Evolutionary conservation across 306 rosid genomes (phyloP), one percentile per base, ranked within the genome.

Genomic region (Pueraria montana): DNA sequence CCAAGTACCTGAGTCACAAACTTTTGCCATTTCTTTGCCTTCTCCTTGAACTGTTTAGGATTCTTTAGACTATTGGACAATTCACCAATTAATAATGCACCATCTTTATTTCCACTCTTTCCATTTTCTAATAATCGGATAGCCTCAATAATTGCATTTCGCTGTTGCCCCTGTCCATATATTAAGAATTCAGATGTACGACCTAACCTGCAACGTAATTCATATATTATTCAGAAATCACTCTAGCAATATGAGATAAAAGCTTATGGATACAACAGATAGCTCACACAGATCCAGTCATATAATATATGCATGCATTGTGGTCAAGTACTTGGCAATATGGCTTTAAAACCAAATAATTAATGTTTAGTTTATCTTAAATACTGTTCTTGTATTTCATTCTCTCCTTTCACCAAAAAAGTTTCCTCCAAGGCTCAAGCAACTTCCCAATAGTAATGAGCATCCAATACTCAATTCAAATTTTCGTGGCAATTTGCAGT

Each of bases 151-250:
- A 88, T 81, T 77, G 99, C 99, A 84, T 93, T 92, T 75, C 94
- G 89, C 78, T 96, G 98, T 72, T 96, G 99, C 30, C 91, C 93
- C 67, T 92, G 99, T 58, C 99, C 99, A 82, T 96, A 96, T 83
- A 96, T 91, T 64, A 90, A 87, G 87, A 96, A 96, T 52, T 96
- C 98, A 9, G 96, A 78, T 72, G 98, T 93, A 50, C 96, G 98
- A 68, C 84, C 97, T 78, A 96, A 81, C 90, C 99, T 96, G 77
- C 77, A 87, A 82, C 11, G 40, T 62, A 53, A 74, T 74, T 21
- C 24, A 42, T 75, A 75, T 61, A 50, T 43, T 74, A 64, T 77
- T 72, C 9, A 26, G 23, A 79, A 72, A 61, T 9, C 75, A 64
- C 46, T 55, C 9, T 8, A 42, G 82, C 62, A 82, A 50, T 10